Percentiles rank a stretch among this genome's conserved stretches.
These are phyloP conservation scores for Pycnococcus provasolii DNA, from an alignment of 139 green algal genomes.

Conservation along the genomic window DNA sequence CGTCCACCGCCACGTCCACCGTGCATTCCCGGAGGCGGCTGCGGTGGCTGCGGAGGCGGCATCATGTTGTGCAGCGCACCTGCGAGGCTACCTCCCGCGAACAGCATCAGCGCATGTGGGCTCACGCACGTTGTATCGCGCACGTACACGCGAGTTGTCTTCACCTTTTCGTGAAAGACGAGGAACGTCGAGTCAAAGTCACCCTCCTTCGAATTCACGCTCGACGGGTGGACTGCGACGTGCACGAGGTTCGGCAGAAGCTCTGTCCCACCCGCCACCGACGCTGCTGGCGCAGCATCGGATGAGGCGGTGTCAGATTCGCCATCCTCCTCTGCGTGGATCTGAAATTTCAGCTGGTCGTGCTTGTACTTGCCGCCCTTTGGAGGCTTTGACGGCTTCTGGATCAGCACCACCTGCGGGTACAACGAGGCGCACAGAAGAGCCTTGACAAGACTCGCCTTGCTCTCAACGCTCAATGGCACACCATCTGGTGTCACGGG, in stretches of 20 bases:
- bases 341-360: not conserved
- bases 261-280: not conserved
- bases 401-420: slow-evolving; percentile 8
- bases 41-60: no score
- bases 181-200: slow-evolving; percentile 9
- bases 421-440: slow-evolving; percentile 24
- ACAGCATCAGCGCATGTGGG: slow-evolving; percentile 22
- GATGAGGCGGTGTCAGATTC: not conserved
- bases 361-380: slow-evolving; percentile 1
- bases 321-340: no score
- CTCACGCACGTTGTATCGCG: slow-evolving; percentile 21
- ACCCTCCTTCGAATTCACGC: slow-evolving; percentile 13
- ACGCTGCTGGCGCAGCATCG: not conserved
- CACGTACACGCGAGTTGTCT: slow-evolving; percentile 21
- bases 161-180: slow-evolving; percentile 25
- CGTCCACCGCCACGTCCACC: no score
- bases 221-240: slow-evolving; percentile 17
- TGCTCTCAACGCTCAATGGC: no score
- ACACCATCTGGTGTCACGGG: no score
- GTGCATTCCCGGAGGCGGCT: no score
- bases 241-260: not conserved
- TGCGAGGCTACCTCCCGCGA: slow-evolving; percentile 13
- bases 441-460: slow-evolving; percentile 8
- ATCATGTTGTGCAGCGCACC: not conserved
- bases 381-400: not conserved